These are phyloP conservation scores for Casuarina glauca DNA, from an alignment of 306 rosid species.

Conservation along the genomic window DNA sequence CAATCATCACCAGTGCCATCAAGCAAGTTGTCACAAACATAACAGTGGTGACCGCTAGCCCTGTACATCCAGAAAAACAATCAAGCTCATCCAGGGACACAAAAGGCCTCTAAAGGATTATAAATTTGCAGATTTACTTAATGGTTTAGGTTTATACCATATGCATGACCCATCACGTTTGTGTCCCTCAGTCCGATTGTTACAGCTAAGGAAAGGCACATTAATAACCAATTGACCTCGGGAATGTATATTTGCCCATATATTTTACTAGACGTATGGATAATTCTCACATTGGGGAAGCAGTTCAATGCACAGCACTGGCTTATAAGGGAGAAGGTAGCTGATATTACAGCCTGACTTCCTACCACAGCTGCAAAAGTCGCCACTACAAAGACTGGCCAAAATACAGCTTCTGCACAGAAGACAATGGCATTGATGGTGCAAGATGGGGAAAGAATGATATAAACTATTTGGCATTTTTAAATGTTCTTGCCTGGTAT, in stretches of 20 bases:
- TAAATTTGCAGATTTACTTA: neutral
- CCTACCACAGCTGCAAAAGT: conserved; percentile 63
- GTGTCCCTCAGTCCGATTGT: conserved; percentile 68
- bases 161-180: conserved; percentile 70
- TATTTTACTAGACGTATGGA: conserved; percentile 65
- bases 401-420: conserved; percentile 65
- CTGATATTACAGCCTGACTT: conserved; percentile 76
- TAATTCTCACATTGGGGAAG: conserved; percentile 62
- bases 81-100: conserved; percentile 15
- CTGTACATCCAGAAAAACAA: conserved; percentile 44
- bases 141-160: conserved; percentile 41
- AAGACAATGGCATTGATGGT: neutral
- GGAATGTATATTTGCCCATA: conserved; percentile 80
- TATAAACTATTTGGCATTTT: conserved; percentile 3
- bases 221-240: conserved; percentile 72
- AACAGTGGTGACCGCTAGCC: conserved; percentile 59
- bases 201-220: conserved; percentile 68
- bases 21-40: conserved; percentile 79
- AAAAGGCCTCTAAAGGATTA: conserved; percentile 1
- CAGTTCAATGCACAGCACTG: conserved; percentile 70
- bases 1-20: conserved; percentile 63
- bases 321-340: conserved; percentile 68
- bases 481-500: conserved; percentile 60
- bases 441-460: neutral
- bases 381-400: conserved; percentile 78